Base-by-base conservation (phyloP, 768 basidiomycete species). In the Serpula lacrymans region DNA sequence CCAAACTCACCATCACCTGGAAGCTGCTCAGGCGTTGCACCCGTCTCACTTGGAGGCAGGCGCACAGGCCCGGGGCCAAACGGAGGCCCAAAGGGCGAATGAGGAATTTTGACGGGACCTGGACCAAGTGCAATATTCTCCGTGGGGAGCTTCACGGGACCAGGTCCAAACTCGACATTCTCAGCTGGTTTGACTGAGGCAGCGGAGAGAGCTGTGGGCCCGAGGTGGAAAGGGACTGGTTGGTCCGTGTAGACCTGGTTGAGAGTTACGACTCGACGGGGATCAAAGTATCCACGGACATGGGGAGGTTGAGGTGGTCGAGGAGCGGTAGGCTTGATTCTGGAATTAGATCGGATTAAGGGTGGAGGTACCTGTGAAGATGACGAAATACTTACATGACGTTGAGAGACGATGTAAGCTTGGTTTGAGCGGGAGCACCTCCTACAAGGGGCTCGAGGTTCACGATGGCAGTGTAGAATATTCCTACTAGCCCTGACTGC, bases 381-480 rank as follows among this genome's bases (percentile, higher is more conserved):
- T 42, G 21, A 13, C 1, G 26, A 14, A 39, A 7, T 5, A 47
- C 67, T 45, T 53, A 71, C 70, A 58, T 54, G 1, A 69, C 45
- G 26, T 72, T 72, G 24, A 72, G 18, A 5, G 69, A 71, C 3
- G 67, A 69, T 1, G 44, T 59, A 18, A 59, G 46, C 37, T 53
- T 50, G 32, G 39, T 58, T 37, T 60, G 53, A 2, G 59, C 27
- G 4, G 70, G 61, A 8, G 54, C 64, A 21, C 57, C 69, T 8
- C 50, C 56, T 20, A 71, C 44, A 21, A 63, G 45, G 38, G 60
- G 59, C 12, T 50, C 53, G 26, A 67, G 58, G 13, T 58, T 62
- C 16, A 67, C 58, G 14, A 53, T 40, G 14, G 63, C 55, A 11
- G 63, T 62, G 45, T 65, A 72, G 38, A 70, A 72, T 1, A 71